A percentile compares a stretch with the other conserved stretches of the same genome.
Evolutionary conservation across 2,329 filamentous ascomycete species (phyloP).

Genomic region (Aotearoamyces nothofagi): DNA sequence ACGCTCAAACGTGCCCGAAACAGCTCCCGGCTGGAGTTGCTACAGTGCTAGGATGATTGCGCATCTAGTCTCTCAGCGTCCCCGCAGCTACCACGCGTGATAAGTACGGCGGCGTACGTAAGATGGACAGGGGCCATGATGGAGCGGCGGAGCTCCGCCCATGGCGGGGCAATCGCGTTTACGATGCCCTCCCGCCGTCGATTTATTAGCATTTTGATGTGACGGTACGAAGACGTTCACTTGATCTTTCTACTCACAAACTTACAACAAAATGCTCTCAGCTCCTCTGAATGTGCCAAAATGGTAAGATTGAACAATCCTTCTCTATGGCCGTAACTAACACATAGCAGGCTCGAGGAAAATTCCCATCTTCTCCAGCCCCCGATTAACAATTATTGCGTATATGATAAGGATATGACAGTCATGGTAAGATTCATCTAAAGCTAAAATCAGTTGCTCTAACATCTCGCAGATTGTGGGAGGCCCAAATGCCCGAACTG

Average conservation of each 20-base stretch:
- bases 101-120: too few relatives aligned
- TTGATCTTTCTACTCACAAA: too few relatives aligned
- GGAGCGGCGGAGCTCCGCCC: too few relatives aligned
- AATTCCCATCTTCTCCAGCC: slow-evolving; percentile 46
- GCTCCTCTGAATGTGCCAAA: slow-evolving; percentile 1
- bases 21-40: too few relatives aligned
- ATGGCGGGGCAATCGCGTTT: too few relatives aligned
- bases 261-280: slow-evolving; percentile 1
- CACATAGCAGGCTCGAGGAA: not conserved
- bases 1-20: slow-evolving; percentile 5
- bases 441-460: not conserved
- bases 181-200: too few relatives aligned
- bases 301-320: not conserved
- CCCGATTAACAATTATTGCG: slow-evolving; percentile 94
- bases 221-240: too few relatives aligned
- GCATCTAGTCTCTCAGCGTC: too few relatives aligned
- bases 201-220: too few relatives aligned
- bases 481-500: slow-evolving; percentile 86
- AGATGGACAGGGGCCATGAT: too few relatives aligned
- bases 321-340: not conserved
- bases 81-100: too few relatives aligned
- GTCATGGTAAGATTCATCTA: slow-evolving; percentile 49
- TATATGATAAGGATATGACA: slow-evolving; percentile 72
- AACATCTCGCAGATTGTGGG: slow-evolving; percentile 57
- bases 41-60: too few relatives aligned